Conservation (phyloP, 306 rosid species). For the Mimosa bimucronata region DNA sequence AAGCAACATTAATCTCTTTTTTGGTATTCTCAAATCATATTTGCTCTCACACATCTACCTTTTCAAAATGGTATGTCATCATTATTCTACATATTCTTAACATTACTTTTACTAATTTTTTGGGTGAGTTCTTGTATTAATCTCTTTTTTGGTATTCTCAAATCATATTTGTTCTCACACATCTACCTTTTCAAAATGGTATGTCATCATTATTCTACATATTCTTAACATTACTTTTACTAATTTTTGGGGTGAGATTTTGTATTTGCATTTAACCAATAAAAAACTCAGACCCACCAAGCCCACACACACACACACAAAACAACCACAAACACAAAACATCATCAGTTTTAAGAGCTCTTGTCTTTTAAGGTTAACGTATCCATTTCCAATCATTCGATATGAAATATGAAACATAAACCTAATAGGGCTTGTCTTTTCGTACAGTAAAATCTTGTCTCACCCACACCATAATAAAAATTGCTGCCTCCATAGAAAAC, state of each 20-base stretch:
- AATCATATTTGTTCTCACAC: slow-evolving; percentile 1
- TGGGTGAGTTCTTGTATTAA: background rate
- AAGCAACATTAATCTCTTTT: slow-evolving; percentile 8
- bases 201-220: slow-evolving; percentile 27
- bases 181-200: slow-evolving; percentile 40
- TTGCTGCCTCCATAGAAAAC: background rate
- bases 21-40: slow-evolving; percentile 17
- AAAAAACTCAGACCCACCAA: too few species aligned
- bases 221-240: background rate
- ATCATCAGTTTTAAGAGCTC: too few species aligned
- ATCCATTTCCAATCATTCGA: too few species aligned
- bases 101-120: background rate
- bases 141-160: slow-evolving; percentile 12
- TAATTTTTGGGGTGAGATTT: too few species aligned
- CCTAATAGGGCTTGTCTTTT: too few species aligned
- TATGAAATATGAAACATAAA: too few species aligned
- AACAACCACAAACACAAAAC: too few species aligned
- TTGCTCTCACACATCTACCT: slow-evolving; percentile 5
- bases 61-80: slow-evolving; percentile 45
- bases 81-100: background rate
- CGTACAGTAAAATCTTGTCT: too few species aligned
- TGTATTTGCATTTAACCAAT: too few species aligned
- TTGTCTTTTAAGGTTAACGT: too few species aligned
- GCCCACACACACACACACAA: too few species aligned
- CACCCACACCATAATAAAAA: too few species aligned